Conservation (phyloP, 2,329 filamentous ascomycete species). For the Helminthosporium solani region DNA sequence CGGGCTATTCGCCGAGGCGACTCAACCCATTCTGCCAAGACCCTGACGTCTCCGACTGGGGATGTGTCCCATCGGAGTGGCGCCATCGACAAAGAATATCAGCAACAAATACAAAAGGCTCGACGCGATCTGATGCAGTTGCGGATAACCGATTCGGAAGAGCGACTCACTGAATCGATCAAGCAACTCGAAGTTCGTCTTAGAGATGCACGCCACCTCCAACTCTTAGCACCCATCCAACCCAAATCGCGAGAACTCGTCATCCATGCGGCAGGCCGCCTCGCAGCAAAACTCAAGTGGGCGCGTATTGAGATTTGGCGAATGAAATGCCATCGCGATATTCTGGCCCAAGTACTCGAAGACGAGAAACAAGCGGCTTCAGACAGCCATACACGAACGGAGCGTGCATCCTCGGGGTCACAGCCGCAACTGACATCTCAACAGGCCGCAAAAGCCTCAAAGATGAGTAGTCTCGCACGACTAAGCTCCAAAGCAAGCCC, state of each 20-base stretch:
- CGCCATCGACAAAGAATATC: conserved; percentile 77
- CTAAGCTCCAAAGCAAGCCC: conserved; percentile 42
- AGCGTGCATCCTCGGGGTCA: conserved; percentile 25
- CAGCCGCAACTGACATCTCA: conserved; percentile 28
- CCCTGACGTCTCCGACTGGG: conserved; percentile 70
- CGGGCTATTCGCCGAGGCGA: conserved; percentile 72
- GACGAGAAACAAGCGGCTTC: conserved; percentile 61
- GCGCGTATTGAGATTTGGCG: conserved; percentile 92
- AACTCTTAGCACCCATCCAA: conserved; percentile 85
- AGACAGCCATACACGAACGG: conserved; percentile 29
- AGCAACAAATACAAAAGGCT: conserved; percentile 80
- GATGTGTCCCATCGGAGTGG: conserved; percentile 73
- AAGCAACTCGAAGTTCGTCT: conserved; percentile 80
- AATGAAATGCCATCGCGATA: conserved; percentile 85
- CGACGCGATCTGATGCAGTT: conserved; percentile 78
- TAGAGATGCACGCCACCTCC: conserved; percentile 85
- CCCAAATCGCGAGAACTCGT: conserved; percentile 86
- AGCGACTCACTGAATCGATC: conserved; percentile 70
- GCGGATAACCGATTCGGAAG: conserved; percentile 80
- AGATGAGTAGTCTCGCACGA: conserved; percentile 35
- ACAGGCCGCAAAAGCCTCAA: conserved; percentile 28
- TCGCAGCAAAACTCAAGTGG: conserved; percentile 90
- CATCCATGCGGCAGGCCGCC: conserved; percentile 77
- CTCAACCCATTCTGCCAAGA: conserved; percentile 54
- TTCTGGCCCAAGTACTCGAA: conserved; percentile 79